Evolutionary conservation across 805 yeast species (phyloP), one percentile per base, ranked within the genome.

Genomic region (Starmerella riodocensis): DNA sequence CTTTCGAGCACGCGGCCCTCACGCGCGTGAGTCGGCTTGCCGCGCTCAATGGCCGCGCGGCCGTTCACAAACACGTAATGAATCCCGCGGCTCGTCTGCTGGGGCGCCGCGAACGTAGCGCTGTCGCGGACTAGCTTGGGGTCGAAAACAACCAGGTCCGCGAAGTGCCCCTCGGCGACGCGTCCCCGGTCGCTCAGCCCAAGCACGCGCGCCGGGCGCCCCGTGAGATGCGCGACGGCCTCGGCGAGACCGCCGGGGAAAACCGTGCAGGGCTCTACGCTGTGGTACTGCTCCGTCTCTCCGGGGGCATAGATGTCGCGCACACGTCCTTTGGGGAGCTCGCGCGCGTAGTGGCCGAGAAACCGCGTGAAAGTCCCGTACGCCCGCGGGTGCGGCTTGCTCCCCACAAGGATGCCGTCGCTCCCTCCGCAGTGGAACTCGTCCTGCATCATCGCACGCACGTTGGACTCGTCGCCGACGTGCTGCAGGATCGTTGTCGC

Each of bases 401-500:
- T 19, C 27, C 48, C 36, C 9, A 40, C 36, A n/a, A 44, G 31
- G 14, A 44, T 44, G 8, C 48, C 40, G n/a, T 44, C 48, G 21
- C 43, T 37, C 14, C 48, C 48, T 8, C 48, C 48, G 17, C 40
- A 37, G 24, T 44, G 48, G 29, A 34, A 36, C 14, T 23, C 4
- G 35, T 41, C 45, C 29, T 26, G 23, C 40, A 44, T 44, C n/a
- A 44, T 44, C 2, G 35, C 31, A 3, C 48, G 31, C 18, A 44
- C 48, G 25, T 44, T 44, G 17, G 32, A 36, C 19, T 44, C 48
- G 29, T 44, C 46, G 33, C 48, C 48, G 19, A 44, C 45, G 21
- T 44, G 48, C 30, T 44, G 48, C n/a, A 44, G 33, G 23, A 44
- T 44, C 16, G 45, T 26, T 4, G 48, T 41, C 12, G 34, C 32